A percentile compares a stretch with the other conserved stretches of the same genome.
Evolutionary conservation across 2,329 filamentous ascomycete species (phyloP).

Genomic region (Tothia fuscella): DNA sequence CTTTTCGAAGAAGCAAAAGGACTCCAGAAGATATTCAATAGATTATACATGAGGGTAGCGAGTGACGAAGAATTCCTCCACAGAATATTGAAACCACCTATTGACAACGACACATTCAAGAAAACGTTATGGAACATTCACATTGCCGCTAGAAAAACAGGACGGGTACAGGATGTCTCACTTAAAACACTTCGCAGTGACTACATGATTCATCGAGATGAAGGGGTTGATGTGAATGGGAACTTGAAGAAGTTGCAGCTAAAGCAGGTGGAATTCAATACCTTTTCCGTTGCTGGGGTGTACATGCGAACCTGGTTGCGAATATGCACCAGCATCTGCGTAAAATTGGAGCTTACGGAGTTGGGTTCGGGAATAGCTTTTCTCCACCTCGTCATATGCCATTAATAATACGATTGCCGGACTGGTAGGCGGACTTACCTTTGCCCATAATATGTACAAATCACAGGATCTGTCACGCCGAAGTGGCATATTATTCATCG

Average conservation of each 20-base stretch:
- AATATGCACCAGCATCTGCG: conserved; percentile 31
- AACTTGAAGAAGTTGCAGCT: no score
- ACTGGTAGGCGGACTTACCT: conserved; percentile 20
- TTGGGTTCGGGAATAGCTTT: not conserved
- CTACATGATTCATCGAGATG: conserved; percentile 30
- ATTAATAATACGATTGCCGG: conserved; percentile 17
- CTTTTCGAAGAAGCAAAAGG: conserved; percentile 35
- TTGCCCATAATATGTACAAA: conserved; percentile 25
- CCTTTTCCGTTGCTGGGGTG: conserved; percentile 31
- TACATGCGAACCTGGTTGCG: conserved; percentile 28
- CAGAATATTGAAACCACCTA: conserved; percentile 20
- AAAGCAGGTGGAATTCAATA: conserved; percentile 37
- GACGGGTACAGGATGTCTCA: conserved; percentile 21
- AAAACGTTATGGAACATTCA: conserved; percentile 28
- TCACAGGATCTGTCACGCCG: conserved; percentile 12
- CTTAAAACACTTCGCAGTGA: conserved; percentile 33
- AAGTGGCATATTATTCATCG: conserved; percentile 31
- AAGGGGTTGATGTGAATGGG: conserved; percentile 6
- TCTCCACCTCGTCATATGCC: not conserved
- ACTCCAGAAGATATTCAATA: conserved; percentile 47
- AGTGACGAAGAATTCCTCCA: conserved; percentile 28
- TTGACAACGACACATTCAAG: conserved; percentile 24
- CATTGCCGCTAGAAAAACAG: conserved; percentile 20
- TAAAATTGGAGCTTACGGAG: conserved; percentile 12
- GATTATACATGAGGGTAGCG: conserved; percentile 41